Evolutionary conservation across 805 yeast genomes (phyloP).

Genomic region (Groenewaldozyma tartarivorans): DNA sequence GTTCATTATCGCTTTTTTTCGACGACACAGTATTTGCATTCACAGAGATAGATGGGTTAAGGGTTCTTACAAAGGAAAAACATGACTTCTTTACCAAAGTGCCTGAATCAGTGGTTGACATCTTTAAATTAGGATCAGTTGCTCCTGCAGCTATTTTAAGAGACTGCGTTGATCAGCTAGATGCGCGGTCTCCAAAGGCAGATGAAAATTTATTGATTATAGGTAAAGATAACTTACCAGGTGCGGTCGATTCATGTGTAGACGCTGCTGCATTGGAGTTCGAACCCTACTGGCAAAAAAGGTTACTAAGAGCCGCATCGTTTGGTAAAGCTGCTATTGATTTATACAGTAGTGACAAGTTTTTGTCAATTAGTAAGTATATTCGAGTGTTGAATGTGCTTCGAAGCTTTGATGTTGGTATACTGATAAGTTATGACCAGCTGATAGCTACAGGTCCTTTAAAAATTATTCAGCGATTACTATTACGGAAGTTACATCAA

Average conservation of each 20-base stretch:
- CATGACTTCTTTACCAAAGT: slow-evolving; percentile 62
- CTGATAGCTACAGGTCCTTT: slow-evolving; percentile 44
- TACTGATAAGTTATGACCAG: slow-evolving; percentile 56
- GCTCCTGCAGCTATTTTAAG: slow-evolving; percentile 73
- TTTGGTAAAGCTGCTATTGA: slow-evolving; percentile 68
- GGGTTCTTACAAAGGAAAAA: slow-evolving; percentile 47
- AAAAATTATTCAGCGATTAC: slow-evolving; percentile 45
- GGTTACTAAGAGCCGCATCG: slow-evolving; percentile 66
- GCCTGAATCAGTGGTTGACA: slow-evolving; percentile 41
- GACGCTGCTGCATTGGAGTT: slow-evolving; percentile 71
- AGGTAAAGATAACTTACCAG: slow-evolving; percentile 32
- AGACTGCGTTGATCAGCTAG: slow-evolving; percentile 65
- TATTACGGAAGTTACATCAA: slow-evolving; percentile 49
- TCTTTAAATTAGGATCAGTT: slow-evolving; percentile 76
- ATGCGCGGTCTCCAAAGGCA: slow-evolving; percentile 66
- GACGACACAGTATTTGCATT: slow-evolving; percentile 34
- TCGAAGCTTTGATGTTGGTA: slow-evolving; percentile 53
- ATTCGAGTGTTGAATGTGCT: slow-evolving; percentile 64
- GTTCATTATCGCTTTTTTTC: slow-evolving; percentile 24
- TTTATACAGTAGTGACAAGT: slow-evolving; percentile 47
- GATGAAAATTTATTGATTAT: slow-evolving; percentile 60
- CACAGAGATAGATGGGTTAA: slow-evolving; percentile 57
- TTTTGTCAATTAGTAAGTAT: slow-evolving; percentile 51
- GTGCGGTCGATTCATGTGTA: slow-evolving; percentile 65
- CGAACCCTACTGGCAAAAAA: slow-evolving; percentile 71